A percentile compares a stretch with the other conserved stretches of the same genome.
Evolutionary conservation across 2,329 filamentous ascomycete genomes (phyloP).

Genomic region (Atkinsonella hypoxylon): DNA sequence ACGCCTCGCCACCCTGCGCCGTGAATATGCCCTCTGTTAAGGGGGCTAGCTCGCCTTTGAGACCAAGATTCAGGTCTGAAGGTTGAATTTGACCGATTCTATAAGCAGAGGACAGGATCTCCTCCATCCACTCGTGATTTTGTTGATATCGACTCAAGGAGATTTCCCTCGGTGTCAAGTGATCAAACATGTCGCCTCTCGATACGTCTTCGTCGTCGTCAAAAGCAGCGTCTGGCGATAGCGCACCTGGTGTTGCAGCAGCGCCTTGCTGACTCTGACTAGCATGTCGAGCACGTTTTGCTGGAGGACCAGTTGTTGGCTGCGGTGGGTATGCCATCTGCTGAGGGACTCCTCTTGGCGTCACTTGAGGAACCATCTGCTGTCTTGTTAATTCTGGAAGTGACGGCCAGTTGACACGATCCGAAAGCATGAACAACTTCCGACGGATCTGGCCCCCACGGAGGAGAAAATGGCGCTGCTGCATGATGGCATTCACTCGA

Average conservation of each 20-base stretch:
- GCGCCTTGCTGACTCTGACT: slow-evolving; percentile 24
- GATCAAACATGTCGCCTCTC: slow-evolving; percentile 79
- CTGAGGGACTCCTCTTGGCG: slow-evolving; percentile 40
- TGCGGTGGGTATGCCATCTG: slow-evolving; percentile 51
- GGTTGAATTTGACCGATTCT: slow-evolving; percentile 74
- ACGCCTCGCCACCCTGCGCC: slow-evolving; percentile 38
- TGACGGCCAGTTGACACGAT: slow-evolving; percentile 80
- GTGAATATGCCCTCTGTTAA: slow-evolving; percentile 82
- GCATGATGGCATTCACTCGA: slow-evolving; percentile 47
- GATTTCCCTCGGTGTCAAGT: slow-evolving; percentile 79
- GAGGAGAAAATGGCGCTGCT: slow-evolving; percentile 52
- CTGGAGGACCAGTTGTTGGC: slow-evolving; percentile 35
- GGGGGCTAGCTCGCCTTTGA: slow-evolving; percentile 67
- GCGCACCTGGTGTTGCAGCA: slow-evolving; percentile 24
- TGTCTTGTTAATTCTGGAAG: slow-evolving; percentile 47
- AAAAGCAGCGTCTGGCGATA: slow-evolving; percentile 34
- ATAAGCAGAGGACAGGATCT: slow-evolving; percentile 86
- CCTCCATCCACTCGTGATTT: slow-evolving; percentile 99
- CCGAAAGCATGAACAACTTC: slow-evolving; percentile 90
- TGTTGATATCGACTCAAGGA: slow-evolving; percentile 79
- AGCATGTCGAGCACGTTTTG: slow-evolving; percentile 41
- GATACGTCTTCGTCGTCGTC: slow-evolving; percentile 88
- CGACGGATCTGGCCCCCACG: slow-evolving; percentile 69
- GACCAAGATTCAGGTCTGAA: slow-evolving; percentile 74
- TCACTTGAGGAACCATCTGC: slow-evolving; percentile 36